These are phyloP conservation scores for Manihot esculenta DNA, from an alignment of 441 rosid genomes.

Conservation along the genomic window DNA sequence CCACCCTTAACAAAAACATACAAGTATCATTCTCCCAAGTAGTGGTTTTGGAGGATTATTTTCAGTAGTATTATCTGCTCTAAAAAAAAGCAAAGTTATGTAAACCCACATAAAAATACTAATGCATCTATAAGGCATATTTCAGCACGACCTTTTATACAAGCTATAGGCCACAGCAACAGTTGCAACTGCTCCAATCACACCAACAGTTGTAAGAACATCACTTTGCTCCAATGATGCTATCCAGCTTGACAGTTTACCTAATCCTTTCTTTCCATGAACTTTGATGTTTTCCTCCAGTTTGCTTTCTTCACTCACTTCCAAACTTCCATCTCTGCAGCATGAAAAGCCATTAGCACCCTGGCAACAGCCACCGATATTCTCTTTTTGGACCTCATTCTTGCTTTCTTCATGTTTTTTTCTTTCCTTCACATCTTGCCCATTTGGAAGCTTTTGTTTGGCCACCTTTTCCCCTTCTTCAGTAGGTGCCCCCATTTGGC, in stretches of 20 bases:
- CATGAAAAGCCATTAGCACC: conserved; percentile 68
- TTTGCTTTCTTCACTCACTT: conserved; percentile 37
- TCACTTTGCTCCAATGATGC: conserved; percentile 53
- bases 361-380: conserved; percentile 68
- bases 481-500: conserved; percentile 54
- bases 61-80: background rate
- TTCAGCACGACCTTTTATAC: conserved; percentile 54
- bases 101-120: no score
- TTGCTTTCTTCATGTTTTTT: conserved; percentile 38
- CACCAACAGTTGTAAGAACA: conserved; percentile 49
- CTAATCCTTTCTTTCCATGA: conserved; percentile 25
- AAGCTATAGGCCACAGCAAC: conserved; percentile 58
- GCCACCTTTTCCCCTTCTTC: conserved; percentile 39
- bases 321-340: conserved; percentile 54
- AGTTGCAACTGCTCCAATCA: conserved; percentile 60
- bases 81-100: no score
- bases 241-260: conserved; percentile 40
- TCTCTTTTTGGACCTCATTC: conserved; percentile 30
- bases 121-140: no score
- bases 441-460: conserved; percentile 48
- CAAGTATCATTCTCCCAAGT: conserved; percentile 23
- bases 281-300: conserved; percentile 17
- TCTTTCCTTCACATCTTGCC: conserved; percentile 36
- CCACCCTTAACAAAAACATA: conserved; percentile 17
- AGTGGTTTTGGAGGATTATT: conserved; percentile 36